phyloP scores from a whole-genome alignment of 805 yeast genomes.

The Candida insectorum region DNA sequence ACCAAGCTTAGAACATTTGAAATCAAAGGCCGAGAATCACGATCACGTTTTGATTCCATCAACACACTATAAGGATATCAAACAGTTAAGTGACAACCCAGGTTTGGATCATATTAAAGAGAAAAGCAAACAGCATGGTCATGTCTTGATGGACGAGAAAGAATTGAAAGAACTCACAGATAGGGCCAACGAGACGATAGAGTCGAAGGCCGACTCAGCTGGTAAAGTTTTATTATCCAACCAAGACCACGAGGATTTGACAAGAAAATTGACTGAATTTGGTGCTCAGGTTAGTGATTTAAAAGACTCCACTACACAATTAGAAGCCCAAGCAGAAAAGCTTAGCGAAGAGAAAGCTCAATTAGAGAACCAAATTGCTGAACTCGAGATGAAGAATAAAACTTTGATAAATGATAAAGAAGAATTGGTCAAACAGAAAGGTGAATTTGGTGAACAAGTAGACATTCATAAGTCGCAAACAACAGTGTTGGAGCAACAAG shows the following conservation, averaged over 20 bases:
- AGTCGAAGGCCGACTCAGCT: not conserved
- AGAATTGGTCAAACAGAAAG: no score
- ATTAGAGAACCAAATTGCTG: no score
- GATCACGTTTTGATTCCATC: constrained; percentile 14
- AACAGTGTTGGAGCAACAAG: no score
- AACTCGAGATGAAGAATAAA: no score
- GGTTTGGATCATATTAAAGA: constrained; percentile 16
- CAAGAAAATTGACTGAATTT: not conserved
- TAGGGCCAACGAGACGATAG: not conserved
- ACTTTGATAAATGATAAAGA: no score
- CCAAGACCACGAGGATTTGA: constrained; percentile 13
- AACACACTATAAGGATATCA: constrained; percentile 4
- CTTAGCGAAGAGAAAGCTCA: no score
- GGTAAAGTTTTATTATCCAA: constrained; percentile 7
- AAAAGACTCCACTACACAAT: no score
- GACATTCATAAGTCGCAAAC: no score
- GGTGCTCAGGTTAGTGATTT: no score
- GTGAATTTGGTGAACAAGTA: no score
- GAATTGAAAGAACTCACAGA: not conserved
- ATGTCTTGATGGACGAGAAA: constrained; percentile 2
- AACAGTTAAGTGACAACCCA: constrained; percentile 19
- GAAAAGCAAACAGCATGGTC: constrained; percentile 17
- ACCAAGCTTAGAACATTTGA: constrained; percentile 19
- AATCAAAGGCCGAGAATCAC: constrained; percentile 12
- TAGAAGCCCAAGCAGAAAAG: no score